These are phyloP conservation scores for Colletotrichum musicola DNA, from an alignment of 2,329 filamentous ascomycete genomes.

Conservation along the genomic window DNA sequence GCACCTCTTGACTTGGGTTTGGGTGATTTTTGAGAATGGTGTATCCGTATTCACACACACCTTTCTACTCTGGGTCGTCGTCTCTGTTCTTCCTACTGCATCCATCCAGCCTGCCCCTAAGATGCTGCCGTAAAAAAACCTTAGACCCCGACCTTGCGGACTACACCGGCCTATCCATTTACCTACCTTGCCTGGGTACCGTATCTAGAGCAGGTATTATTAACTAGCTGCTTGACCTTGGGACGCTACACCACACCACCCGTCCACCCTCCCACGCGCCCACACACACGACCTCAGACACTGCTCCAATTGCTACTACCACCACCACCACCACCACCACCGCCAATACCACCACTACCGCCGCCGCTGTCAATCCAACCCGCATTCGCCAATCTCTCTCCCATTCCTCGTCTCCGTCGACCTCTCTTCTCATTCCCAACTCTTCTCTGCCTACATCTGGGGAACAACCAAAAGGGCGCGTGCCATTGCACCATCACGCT, in stretches of 20 bases:
- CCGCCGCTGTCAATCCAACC: slow-evolving; percentile 18
- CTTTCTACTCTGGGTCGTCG: slow-evolving; percentile 21
- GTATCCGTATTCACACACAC: not conserved
- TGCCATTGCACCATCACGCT: slow-evolving; percentile 15
- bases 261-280: not conserved
- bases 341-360: slow-evolving; percentile 6
- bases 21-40: not conserved
- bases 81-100: slow-evolving; percentile 14
- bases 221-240: too few species aligned
- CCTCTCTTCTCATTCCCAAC: slow-evolving; percentile 1
- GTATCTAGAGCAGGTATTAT: not conserved
- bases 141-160: not conserved
- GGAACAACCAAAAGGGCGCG: slow-evolving; percentile 9
- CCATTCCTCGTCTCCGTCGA: slow-evolving; percentile 15
- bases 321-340: too few species aligned
- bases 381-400: slow-evolving; percentile 34
- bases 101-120: slow-evolving; percentile 21
- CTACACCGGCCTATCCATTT: not conserved
- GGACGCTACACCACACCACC: not conserved
- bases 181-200: not conserved
- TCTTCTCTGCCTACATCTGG: not conserved
- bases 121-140: slow-evolving; percentile 19
- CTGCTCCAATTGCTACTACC: slow-evolving; percentile 5
- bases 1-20: not conserved
- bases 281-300: not conserved